Evolutionary conservation across 208 protist species (phyloP).

Genomic region (Phytomonas sp.): DNA sequence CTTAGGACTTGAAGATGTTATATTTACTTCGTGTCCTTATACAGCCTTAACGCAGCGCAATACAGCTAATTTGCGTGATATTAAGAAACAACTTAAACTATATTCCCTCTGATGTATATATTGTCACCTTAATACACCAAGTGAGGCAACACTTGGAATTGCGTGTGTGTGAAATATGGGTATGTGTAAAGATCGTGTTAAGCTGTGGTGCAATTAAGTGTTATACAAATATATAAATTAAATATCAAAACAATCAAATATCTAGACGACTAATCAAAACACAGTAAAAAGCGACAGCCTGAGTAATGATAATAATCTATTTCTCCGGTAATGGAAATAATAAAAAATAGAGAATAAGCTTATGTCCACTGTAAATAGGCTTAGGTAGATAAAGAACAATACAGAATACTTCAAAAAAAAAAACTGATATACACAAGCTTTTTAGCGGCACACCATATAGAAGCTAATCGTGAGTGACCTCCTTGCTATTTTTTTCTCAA

Average conservation of each 20-base stretch:
- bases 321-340: constrained; percentile 1
- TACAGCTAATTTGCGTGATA: not conserved
- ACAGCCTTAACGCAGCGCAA: not conserved
- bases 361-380: not conserved
- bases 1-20: not conserved
- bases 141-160: not conserved
- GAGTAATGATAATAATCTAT: constrained; percentile 1
- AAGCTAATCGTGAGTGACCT: not conserved
- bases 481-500: not conserved
- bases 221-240: constrained; percentile 3
- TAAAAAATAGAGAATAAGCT: constrained; percentile 5
- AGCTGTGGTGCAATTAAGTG: not conserved
- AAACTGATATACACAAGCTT: constrained; percentile 9
- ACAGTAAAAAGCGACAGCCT: not conserved
- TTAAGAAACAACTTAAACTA: not conserved
- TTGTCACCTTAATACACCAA: not conserved
- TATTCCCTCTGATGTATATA: not conserved
- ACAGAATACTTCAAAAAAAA: not conserved
- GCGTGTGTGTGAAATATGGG: not conserved
- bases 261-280: not conserved
- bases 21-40: not conserved
- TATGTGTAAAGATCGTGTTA: not conserved
- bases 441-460: not conserved
- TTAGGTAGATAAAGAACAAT: constrained; percentile 5
- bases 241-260: constrained; percentile 2